phyloP scores from a whole-genome alignment of 768 basidiomycete species.

The Sporobolomyces roseus region DNA sequence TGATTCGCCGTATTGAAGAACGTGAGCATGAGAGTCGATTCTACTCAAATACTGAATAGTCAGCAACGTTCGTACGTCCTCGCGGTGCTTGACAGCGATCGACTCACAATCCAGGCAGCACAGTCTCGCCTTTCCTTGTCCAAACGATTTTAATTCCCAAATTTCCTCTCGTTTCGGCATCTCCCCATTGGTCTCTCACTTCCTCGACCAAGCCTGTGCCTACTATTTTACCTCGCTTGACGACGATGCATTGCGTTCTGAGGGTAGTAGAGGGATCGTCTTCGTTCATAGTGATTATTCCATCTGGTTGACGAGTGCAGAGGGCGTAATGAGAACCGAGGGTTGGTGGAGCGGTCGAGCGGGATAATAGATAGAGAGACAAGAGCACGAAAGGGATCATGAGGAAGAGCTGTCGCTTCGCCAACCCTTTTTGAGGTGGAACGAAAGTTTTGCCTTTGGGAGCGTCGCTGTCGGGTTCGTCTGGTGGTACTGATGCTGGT shows the following conservation, averaged over 20 bases:
- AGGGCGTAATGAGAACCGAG: slow-evolving; percentile 19
- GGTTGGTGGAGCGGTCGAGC: background rate
- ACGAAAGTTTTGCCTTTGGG: background rate
- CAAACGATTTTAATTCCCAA: slow-evolving; percentile 21
- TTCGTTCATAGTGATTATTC: slow-evolving; percentile 28
- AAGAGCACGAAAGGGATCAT: background rate
- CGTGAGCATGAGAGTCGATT: slow-evolving; percentile 71
- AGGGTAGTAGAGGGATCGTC: background rate
- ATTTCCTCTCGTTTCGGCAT: slow-evolving; percentile 20
- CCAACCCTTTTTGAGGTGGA: background rate
- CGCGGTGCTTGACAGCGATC: background rate
- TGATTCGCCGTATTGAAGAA: slow-evolving; percentile 69
- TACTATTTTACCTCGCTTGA: slow-evolving; percentile 7
- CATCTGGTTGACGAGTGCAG: background rate
- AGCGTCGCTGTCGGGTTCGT: no score
- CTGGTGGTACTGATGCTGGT: no score
- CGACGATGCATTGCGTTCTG: slow-evolving; percentile 29
- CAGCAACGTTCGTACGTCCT: no score
- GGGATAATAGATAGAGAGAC: background rate
- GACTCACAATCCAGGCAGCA: slow-evolving; percentile 22
- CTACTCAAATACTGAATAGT: background rate
- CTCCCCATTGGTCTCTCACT: slow-evolving; percentile 29
- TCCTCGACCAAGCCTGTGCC: background rate
- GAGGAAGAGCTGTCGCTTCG: background rate
- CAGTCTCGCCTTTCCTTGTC: background rate